Base-by-base conservation (phyloP, 495 filamentous ascomycete species). In the Chaetomidium leptoderma region DNA sequence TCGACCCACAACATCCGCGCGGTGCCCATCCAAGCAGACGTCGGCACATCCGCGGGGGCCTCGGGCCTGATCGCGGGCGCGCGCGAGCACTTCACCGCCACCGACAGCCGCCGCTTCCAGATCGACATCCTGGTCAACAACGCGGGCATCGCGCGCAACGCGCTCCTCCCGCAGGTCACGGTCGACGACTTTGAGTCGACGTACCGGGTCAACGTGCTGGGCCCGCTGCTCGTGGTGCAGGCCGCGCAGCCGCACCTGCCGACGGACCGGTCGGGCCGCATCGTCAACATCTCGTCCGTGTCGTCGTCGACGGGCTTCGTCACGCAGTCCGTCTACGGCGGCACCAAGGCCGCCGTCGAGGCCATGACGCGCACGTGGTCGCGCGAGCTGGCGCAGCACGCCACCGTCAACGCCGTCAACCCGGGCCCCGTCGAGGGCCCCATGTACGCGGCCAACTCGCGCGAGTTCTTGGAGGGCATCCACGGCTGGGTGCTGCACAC, bases 101-200 rank as follows among this genome's bases (percentile, higher is more conserved):
- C 68, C 9, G 43, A 58, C 29, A 47, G 44, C 30, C 57, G 61
- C 27, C 57, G 63, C 24, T 81, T 92, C 70, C 83, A 86, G 59
- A 83, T 96, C 71, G 89, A 96, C 69, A 90, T 96, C 62, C 72
- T 95, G 26, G 76, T 96, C 75, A 95, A 96, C 79, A 95, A 95
- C 69, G 91, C 91, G 42, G 91, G 85, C 55, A 75, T 92, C 9
- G 77, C 83, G 2, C 66, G 65, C 27, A 86, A 91, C 71, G 71
- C 78, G 13, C 68, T 68, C 29, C 65, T 96, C 6, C 79, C 84
- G 53, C 76, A 84, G 51, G 63, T 84, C 48, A 80, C 69, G 0
- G 46, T 76, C 5, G 78, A 80, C 24, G 79, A 89, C 48, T 95
- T 91, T 74, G 73, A 83, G 42, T 74, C 76, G 62, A 83, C 84